phyloP scores from a whole-genome alignment of 2,329 filamentous ascomycete species.

The Fusarium clavum region DNA sequence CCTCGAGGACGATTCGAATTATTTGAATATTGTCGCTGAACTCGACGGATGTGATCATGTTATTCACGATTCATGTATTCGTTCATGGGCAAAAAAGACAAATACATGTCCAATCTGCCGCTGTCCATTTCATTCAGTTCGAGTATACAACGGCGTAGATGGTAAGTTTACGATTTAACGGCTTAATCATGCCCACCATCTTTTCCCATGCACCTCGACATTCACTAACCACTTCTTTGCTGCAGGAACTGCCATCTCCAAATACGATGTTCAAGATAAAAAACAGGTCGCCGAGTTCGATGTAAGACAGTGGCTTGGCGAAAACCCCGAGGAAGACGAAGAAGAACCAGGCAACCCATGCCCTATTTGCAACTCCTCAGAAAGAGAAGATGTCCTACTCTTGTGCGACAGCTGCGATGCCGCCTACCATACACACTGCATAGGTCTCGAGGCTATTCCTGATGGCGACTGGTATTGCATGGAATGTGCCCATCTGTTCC shows the following conservation, averaged over 20 bases:
- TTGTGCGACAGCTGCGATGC: constrained; percentile 93
- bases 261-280: constrained; percentile 79
- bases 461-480: constrained; percentile 90
- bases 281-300: constrained; percentile 93
- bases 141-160: constrained; percentile 82
- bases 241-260: constrained; percentile 66
- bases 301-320: constrained; percentile 77
- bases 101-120: constrained; percentile 99
- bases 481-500: constrained; percentile 72
- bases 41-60: constrained; percentile 87
- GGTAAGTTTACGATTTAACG: constrained; percentile 65
- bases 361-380: constrained; percentile 82
- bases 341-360: constrained; percentile 79
- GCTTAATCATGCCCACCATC: constrained; percentile 31
- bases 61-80: constrained; percentile 91
- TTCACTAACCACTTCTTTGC: constrained; percentile 32
- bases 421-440: constrained; percentile 91
- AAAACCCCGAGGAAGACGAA: constrained; percentile 77
- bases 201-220: constrained; percentile 29
- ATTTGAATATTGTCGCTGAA: constrained; percentile 64
- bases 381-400: constrained; percentile 85
- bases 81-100: constrained; percentile 94
- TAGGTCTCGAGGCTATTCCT: constrained; percentile 83
- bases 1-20: constrained; percentile 48
- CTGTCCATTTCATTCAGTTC: constrained; percentile 88